Base-by-base conservation (phyloP, 352 stramenopile species). In the Globisporangium takayamanum region DNA sequence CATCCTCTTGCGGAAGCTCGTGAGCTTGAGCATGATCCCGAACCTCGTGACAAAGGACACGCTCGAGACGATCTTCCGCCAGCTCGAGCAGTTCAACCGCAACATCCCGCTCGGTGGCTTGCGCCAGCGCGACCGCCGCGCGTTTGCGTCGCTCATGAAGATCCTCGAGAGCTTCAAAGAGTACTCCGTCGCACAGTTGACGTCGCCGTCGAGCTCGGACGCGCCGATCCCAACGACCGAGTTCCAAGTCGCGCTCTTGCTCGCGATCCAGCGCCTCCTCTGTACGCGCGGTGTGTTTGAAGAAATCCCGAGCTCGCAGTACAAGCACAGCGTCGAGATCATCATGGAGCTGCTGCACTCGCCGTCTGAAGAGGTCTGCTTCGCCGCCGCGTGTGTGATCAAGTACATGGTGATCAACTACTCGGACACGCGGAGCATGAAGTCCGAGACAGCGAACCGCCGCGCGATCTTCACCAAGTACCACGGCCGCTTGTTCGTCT, bases 401-500 rank as follows among this genome's bases (percentile, higher is more conserved):
- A 92, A 93, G 72, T 92, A 90, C 58, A 93, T 95, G 85, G 83
- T 92, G 47, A 78, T 95, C 60, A 95, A 95, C 64, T 95, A 93
- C 68, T 92, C 85, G n/a, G 81, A 90, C 60, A 90, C 84, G 22
- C 71, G 79, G 37, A 95, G 82, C 48, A 76, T 93, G 58, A 95
- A 92, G 60, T 89, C 84, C 2, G 85, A 95, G 59, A 86, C 80
- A 12, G 78, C 84, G 45, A 95, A 95, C 59, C 83, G 85, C 20
- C 80, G 82, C 41, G 76, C 83, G 28, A 81, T 93, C 26, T 95
- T 95, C 53, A 88, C 85, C 1, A 91, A 92, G 61, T 89, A 92
- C 51, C 85, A 91, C 62, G 76, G 79, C 46, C 76, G 73, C n/a
- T 65, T 91, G 45, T 95, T 93, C 62, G 80, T 95, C 1, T 82